Evolutionary conservation across 1,284 basidiomycete species (phyloP).

Genomic region (Tilletia horrida): DNA sequence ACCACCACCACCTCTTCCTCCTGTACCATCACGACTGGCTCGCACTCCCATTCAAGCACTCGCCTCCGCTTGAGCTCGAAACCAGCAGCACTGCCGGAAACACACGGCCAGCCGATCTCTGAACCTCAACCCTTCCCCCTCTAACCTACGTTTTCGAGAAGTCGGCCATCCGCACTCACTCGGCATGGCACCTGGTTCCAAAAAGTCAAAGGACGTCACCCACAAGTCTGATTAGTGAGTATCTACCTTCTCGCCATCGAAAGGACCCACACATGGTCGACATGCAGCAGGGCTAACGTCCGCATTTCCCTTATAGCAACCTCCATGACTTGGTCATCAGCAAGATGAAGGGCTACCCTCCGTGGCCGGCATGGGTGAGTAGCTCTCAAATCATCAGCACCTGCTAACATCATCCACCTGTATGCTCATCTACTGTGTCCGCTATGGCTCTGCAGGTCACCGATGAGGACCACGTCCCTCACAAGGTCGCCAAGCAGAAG

Average conservation of each 20-base stretch:
- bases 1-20: too few relatives aligned
- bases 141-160: conserved; percentile 16
- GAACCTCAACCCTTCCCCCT: not conserved
- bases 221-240: conserved; percentile 11
- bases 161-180: not conserved
- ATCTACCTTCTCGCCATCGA: conserved; percentile 6
- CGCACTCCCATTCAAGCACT: too few relatives aligned
- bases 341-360: conserved; percentile 87
- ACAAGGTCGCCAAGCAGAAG: conserved; percentile 66
- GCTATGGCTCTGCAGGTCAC: conserved; percentile 63
- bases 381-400: not conserved
- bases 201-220: conserved; percentile 8
- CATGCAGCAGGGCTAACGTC: not conserved
- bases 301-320: conserved; percentile 23
- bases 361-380: conserved; percentile 84
- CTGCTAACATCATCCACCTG: not conserved
- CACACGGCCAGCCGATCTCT: not conserved
- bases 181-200: conserved; percentile 1
- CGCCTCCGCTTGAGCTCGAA: too few relatives aligned
- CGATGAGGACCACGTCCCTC: conserved; percentile 67
- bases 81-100: not conserved
- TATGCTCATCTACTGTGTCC: conserved; percentile 1
- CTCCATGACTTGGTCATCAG: conserved; percentile 78
- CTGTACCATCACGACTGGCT: too few relatives aligned
- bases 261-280: not conserved